Base-by-base conservation (phyloP, 2,329 filamentous ascomycete species). In the Lachnellula cervina region DNA sequence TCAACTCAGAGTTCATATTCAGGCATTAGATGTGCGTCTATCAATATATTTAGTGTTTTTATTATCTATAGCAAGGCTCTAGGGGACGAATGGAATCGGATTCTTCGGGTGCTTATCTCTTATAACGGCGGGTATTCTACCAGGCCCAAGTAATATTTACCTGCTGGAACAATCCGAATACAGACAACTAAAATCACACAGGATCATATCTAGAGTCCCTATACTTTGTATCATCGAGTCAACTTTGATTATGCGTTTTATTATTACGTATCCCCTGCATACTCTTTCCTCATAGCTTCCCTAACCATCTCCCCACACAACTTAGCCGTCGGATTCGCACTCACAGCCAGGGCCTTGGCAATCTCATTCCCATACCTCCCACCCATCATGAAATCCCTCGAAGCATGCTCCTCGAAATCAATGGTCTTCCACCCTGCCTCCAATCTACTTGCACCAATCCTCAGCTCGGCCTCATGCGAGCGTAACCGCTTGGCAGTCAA, bases 221-320 rank as follows among this genome's bases (percentile, higher is more conserved):
- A 3, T 34, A 25, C 11, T 52, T 16, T 19, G 23, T 16, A 40
- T 35, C n/a, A 23, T 11, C 51, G 50, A 45, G 25, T 49, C 45
- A 32, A 19, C 34, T 8, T 42, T 32, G 28, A 32, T 32, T 32
- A 2, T 32, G 19, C 61, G 59, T 40, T 62, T 71, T 17, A 32
- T 32, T 44, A 28, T 46, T 17, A 53, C 21, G 16, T 40, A 49
- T 19, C 28, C 34, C 57, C 61, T 44, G 49, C 81, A 63, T 84
- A 86, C 68, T 88, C 85, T 69, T 82, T 85, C 73, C 78, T 84
- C 82, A 88, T 84, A 49, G 84, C 84, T 70, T 87, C 82, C 49
- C 80, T 78, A 38, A 88, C 84, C 68, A 88, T 88, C 64, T 85
- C 78, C 1, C 84, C 85, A 65, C 85, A 88, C 44, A 88, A 72